Base-by-base conservation (phyloP, 345 rosid species). In the Pugionium cornutum region DNA sequence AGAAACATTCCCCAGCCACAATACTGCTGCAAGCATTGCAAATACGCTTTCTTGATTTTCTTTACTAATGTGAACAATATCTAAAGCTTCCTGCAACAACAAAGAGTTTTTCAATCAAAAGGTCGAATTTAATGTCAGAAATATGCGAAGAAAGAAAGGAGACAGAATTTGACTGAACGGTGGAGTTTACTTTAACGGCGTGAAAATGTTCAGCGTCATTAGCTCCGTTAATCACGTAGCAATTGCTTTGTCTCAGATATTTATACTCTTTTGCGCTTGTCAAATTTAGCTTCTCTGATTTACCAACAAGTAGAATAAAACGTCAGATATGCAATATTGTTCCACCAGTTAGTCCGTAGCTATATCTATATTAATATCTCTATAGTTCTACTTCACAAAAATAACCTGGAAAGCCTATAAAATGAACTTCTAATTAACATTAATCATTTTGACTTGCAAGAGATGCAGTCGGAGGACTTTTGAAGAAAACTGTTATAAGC, bases 11-110 rank as follows among this genome's bases (percentile, higher is more conserved):
- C 96, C 97, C 49, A 94, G 77, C 95, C 97, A 94, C 51, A 94
- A 42, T n/a, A 94, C 97, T 36, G 97, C 95, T 73, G 96, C 85
- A 71, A 94, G 91, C 95, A 90, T 86, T 60, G 96, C 86, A 69
- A 88, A 94, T n/a, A 87, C 92, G 70, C 81, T 86, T 62, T 94
- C 97, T 70, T 94, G 99, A 77, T 94, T 89, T 75, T 88, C 96
- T 80, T 85, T 83, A 86, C 84, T 85, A 56, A 90, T 81, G 67
- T 94, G 99, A 54, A 94, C 97, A 79, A 83, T 69, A 77, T 91
- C 89, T 65, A 94, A 55, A 72, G 96, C 99, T 78, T 94, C 99
- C 99, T 94, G 79, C 56, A 67, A 77, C 55, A 66, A 62, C 51
- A 71, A 64, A 39, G 68, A 58, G 9, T 44, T 67, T 48, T n/a